These are phyloP conservation scores for Phytopythium aichiense DNA, from an alignment of 352 stramenopile species.

Conservation along the genomic window DNA sequence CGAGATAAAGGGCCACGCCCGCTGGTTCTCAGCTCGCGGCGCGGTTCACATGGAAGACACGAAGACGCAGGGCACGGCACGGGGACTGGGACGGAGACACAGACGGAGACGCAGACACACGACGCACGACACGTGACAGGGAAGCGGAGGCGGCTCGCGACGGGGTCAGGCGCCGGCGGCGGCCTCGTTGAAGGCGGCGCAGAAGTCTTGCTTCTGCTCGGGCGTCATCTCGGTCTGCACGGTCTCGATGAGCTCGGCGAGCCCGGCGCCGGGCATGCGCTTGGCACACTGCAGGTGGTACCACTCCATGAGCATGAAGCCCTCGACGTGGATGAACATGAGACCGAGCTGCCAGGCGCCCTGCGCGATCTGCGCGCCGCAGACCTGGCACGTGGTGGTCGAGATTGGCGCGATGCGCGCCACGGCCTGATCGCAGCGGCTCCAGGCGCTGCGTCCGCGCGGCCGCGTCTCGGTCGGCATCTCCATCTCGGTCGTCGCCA, in stretches of 20 bases:
- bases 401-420: constrained; percentile 63
- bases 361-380: constrained; percentile 47
- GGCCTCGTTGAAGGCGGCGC: constrained; percentile 33
- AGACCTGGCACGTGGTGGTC: constrained; percentile 79
- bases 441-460: constrained; percentile 62
- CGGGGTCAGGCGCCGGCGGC: constrained; percentile 6
- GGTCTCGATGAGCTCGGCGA: constrained; percentile 48
- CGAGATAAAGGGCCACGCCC: not conserved
- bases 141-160: not conserved
- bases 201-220: constrained; percentile 49
- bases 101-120: not conserved
- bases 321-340: constrained; percentile 85
- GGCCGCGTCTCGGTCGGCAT: constrained; percentile 12
- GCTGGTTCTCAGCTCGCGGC: not conserved
- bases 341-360: constrained; percentile 71
- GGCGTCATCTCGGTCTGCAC: constrained; percentile 66
- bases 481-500: constrained; percentile 8
- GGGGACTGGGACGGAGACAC: not conserved
- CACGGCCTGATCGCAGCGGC: constrained; percentile 75
- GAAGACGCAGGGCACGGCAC: not conserved
- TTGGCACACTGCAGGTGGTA: constrained; percentile 65
- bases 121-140: not conserved
- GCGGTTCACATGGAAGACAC: not conserved
- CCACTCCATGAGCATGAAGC: constrained; percentile 88
- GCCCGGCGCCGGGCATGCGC: constrained; percentile 39